Evolutionary conservation across 495 filamentous ascomycete genomes (phyloP).

Genomic region (Penicillium pancosmium): DNA sequence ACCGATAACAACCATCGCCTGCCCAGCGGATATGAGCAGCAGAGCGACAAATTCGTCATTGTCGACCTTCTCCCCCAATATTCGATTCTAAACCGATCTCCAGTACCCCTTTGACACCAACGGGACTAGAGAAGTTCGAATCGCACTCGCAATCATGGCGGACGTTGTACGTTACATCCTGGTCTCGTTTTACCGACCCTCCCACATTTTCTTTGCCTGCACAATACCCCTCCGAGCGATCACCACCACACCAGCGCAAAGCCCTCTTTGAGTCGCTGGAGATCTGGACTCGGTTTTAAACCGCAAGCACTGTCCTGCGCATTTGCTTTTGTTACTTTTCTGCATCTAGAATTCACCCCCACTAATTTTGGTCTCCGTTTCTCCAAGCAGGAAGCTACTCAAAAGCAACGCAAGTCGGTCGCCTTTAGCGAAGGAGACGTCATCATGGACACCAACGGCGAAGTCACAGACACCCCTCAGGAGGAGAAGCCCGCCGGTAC

Average conservation of each 20-base stretch:
- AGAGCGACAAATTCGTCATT: conserved; percentile 27
- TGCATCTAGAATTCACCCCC: neutral
- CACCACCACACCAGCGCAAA: conserved; percentile 19
- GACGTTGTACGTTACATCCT: conserved; percentile 58
- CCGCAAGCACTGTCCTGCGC: conserved; percentile 1
- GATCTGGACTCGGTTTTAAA: neutral
- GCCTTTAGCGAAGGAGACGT: conserved; percentile 83
- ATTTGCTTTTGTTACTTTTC: conserved; percentile 16
- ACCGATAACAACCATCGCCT: conserved; percentile 44
- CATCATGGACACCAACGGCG: conserved; percentile 83
- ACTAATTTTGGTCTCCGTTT: conserved; percentile 17
- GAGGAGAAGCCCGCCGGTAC: conserved; percentile 59
- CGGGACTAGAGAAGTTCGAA: conserved; percentile 22
- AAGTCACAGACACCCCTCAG: conserved; percentile 69
- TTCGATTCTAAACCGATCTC: conserved; percentile 1
- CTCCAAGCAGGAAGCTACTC: conserved; percentile 34
- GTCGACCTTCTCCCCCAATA: conserved; percentile 12
- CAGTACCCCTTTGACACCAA: conserved; percentile 1
- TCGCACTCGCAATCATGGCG: conserved; percentile 35
- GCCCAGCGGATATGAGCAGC: conserved; percentile 25
- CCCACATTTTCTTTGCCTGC: conserved; percentile 48
- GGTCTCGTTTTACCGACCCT: conserved; percentile 45
- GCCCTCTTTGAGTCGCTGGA: conserved; percentile 9
- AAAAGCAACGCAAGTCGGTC: conserved; percentile 80
- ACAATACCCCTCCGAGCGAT: conserved; percentile 32